Conservation (phyloP, 345 rosid genomes). For the Gossypium anomalum region DNA sequence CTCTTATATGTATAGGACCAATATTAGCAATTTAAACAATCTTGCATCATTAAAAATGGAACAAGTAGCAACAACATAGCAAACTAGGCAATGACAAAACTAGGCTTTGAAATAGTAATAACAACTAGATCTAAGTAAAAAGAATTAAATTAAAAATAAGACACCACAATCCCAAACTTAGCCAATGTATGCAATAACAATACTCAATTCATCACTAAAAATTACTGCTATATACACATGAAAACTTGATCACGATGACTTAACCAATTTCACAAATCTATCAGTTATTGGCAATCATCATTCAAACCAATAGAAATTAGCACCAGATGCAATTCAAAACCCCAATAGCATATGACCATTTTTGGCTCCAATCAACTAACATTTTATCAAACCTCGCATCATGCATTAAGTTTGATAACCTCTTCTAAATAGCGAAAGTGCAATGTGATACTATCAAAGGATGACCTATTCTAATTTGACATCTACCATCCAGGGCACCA, state of each 20-base stretch:
- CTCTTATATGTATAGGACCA: too few relatives aligned
- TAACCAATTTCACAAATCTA: neutral
- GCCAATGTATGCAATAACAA: neutral
- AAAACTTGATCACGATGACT: neutral
- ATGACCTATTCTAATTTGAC: neutral
- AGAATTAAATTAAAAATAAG: neutral
- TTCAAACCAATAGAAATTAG: neutral
- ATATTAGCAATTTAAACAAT: too few relatives aligned
- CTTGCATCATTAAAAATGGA: too few relatives aligned
- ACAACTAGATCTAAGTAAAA: neutral
- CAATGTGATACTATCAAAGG: neutral
- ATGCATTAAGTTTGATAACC: neutral
- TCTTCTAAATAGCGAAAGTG: neutral
- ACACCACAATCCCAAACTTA: neutral
- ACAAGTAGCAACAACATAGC: neutral
- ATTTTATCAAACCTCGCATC: neutral
- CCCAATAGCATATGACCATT: neutral
- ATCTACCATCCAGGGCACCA: neutral
- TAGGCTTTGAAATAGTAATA: neutral
- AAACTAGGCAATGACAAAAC: neutral
- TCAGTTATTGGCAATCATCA: neutral
- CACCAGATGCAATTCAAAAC: neutral
- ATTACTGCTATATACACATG: neutral
- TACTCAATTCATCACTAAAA: neutral
- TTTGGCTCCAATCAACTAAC: neutral